phyloP scores from a whole-genome alignment of 2,329 filamentous ascomycete genomes.

The Dactylellina parvicollis region DNA sequence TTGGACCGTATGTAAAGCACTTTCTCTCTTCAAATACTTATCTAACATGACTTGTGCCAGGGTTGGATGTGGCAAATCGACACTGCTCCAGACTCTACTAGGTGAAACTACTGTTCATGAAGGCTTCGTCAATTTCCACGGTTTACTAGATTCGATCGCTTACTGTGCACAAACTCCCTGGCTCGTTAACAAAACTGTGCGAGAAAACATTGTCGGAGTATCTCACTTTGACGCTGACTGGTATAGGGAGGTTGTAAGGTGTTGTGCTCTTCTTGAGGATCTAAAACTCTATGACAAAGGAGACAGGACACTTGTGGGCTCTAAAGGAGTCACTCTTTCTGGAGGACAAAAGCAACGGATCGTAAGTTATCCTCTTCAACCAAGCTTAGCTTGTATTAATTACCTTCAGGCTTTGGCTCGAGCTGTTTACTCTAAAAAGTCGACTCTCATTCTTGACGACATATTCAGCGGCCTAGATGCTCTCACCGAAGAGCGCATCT shows the following conservation, averaged over 20 bases:
- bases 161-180: slow-evolving; percentile 62
- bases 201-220: slow-evolving; percentile 62
- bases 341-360: slow-evolving; percentile 65
- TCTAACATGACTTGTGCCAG: neutral
- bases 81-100: slow-evolving; percentile 61
- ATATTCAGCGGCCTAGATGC: slow-evolving; percentile 63
- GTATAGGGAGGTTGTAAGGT: slow-evolving; percentile 60
- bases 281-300: slow-evolving; percentile 60
- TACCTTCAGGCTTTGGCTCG: slow-evolving; percentile 55
- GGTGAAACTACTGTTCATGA: slow-evolving; percentile 59
- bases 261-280: slow-evolving; percentile 61
- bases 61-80: slow-evolving; percentile 64
- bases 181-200: slow-evolving; percentile 60
- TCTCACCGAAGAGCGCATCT: slow-evolving; percentile 63
- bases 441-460: slow-evolving; percentile 62
- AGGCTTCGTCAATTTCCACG: slow-evolving; percentile 58
- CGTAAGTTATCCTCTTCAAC: slow-evolving; percentile 57
- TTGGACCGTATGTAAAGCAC: slow-evolving; percentile 32
- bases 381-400: slow-evolving; percentile 40
- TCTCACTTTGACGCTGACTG: slow-evolving; percentile 58
- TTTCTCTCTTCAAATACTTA: neutral
- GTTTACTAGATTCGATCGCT: slow-evolving; percentile 59
- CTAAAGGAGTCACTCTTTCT: slow-evolving; percentile 64
- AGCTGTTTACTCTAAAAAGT: slow-evolving; percentile 45
- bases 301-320: slow-evolving; percentile 60